These are phyloP conservation scores for Chlorella variabilis DNA, from an alignment of 163 green algal species.

Conservation along the genomic window DNA sequence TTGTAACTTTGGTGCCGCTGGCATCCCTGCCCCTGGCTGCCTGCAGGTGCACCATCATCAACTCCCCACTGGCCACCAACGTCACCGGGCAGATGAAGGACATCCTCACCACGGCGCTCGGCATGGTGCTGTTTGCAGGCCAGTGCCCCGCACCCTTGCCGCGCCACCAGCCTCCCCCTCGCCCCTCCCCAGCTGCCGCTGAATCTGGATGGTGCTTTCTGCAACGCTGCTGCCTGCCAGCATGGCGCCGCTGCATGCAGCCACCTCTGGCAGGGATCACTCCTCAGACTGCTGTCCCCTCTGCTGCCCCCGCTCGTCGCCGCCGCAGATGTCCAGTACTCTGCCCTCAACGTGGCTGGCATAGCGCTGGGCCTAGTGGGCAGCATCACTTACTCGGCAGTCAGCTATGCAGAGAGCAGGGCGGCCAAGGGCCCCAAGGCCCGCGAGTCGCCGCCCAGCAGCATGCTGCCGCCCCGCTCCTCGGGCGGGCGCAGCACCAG, in stretches of 20 bases:
- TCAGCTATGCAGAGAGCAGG: constrained; percentile 43
- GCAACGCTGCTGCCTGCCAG: too few relatives aligned
- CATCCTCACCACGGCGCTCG: constrained; percentile 61
- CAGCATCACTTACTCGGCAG: constrained; percentile 33
- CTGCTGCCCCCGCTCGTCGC: too few relatives aligned
- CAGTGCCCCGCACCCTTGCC: too few relatives aligned
- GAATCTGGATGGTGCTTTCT: too few relatives aligned
- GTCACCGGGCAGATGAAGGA: constrained; percentile 74
- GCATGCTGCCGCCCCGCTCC: not conserved
- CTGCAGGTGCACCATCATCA: constrained; percentile 60
- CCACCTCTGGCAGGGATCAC: too few relatives aligned
- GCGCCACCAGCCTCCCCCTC: too few relatives aligned
- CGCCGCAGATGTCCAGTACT: constrained; percentile 39
- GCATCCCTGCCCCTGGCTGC: not conserved
- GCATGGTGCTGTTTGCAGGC: constrained; percentile 63
- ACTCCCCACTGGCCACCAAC: constrained; percentile 64
- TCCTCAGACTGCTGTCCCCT: too few relatives aligned
- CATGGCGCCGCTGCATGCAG: too few relatives aligned
- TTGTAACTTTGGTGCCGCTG: not conserved
- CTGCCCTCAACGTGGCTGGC: constrained; percentile 24
- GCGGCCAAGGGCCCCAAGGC: not conserved
- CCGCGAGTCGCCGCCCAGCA: not conserved
- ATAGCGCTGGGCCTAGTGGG: constrained; percentile 40
- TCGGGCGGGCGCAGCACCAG: not conserved
- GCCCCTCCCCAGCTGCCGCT: too few relatives aligned